Base-by-base conservation (phyloP, 331 rosid genomes). In the Arachis monticola region DNA sequence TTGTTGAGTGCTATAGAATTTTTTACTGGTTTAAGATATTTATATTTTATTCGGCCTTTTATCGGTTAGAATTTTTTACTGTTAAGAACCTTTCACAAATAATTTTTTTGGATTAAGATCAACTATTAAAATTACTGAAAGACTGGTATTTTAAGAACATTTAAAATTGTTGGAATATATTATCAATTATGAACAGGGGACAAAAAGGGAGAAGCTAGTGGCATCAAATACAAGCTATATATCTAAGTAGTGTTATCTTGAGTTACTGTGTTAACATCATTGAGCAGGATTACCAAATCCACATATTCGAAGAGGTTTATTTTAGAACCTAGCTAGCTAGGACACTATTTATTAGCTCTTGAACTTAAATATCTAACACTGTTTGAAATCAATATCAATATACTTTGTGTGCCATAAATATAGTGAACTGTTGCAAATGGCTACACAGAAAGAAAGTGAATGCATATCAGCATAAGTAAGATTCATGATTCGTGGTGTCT, bases 261-360 rank as follows among this genome's bases (percentile, higher is more conserved):
- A 58, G 9, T 64, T 3, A n/a, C 22, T 62, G 67, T 62, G 38
- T 4, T 5, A 64, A 35, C 53, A 64, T 64, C 50, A 62, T 62
- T 6, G 5, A 38, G 12, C 59, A 53, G 6, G 31, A 8, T 40
- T 5, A 62, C 47, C 2, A 60, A 60, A 60, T 31, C 14, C 41
- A 22, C 41, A 59, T 9, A 3, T 59, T 30, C 3, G 64, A 31
- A 5, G 65, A 13, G 8, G 64, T 58, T 56, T 13, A 10, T 2
- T 35, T 35, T 35, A 35, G 4, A 35, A 35, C 40, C 40, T 1
- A 13, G 8, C 13, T 35, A 35, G 40, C 64, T 60, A 60, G 64
- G 41, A 13, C 64, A 42, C 13, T 8, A 58, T 58, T 8, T 27
- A 51, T 48, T 51, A 51, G 6, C 27, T 6, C 6, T 58, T 9